Percentiles rank a stretch among this genome's conserved stretches.
Evolutionary conservation across 768 basidiomycete genomes (phyloP).

Genomic region (Boletus eberwhitei): DNA sequence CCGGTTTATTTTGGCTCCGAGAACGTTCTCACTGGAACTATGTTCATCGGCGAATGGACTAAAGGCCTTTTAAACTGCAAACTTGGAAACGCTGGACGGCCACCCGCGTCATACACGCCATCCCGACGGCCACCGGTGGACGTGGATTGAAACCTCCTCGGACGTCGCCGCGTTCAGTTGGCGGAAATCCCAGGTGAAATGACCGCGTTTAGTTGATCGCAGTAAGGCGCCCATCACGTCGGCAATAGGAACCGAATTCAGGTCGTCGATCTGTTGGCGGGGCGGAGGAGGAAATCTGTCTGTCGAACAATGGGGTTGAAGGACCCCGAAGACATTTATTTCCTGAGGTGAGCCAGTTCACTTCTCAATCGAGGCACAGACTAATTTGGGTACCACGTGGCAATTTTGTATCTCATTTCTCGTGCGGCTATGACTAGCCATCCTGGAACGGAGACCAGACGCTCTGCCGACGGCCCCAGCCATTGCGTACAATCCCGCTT

Average conservation of each 20-base stretch:
- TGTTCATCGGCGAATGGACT: too few relatives aligned
- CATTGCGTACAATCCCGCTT: conserved; percentile 22
- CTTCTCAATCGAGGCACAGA: background rate
- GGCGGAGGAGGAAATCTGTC: conserved; percentile 3
- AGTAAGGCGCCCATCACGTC: conserved; percentile 17
- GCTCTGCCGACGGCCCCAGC: conserved; percentile 20
- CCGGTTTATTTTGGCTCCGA: conserved; percentile 12
- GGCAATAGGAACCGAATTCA: conserved; percentile 11
- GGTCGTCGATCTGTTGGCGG: conserved; percentile 18
- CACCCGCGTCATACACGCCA: conserved; percentile 11
- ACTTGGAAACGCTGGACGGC: conserved; percentile 12
- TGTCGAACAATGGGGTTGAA: background rate
- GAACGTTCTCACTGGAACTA: conserved; percentile 24
- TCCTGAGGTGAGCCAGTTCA: conserved; percentile 22
- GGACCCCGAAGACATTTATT: conserved; percentile 25
- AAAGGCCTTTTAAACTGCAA: conserved; percentile 7
- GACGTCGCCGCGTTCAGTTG: conserved; percentile 12
- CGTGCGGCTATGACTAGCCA: conserved; percentile 11
- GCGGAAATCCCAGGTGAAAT: conserved; percentile 11
- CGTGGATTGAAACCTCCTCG: conserved; percentile 17
- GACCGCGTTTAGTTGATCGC: conserved; percentile 3
- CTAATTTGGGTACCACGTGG: conserved; percentile 19
- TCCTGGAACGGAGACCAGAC: conserved; percentile 21
- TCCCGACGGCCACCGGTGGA: conserved; percentile 7
- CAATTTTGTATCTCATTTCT: conserved; percentile 1